phyloP scores from a whole-genome alignment of 108 stramenopile species.

The Nitzschia sp. region DNA sequence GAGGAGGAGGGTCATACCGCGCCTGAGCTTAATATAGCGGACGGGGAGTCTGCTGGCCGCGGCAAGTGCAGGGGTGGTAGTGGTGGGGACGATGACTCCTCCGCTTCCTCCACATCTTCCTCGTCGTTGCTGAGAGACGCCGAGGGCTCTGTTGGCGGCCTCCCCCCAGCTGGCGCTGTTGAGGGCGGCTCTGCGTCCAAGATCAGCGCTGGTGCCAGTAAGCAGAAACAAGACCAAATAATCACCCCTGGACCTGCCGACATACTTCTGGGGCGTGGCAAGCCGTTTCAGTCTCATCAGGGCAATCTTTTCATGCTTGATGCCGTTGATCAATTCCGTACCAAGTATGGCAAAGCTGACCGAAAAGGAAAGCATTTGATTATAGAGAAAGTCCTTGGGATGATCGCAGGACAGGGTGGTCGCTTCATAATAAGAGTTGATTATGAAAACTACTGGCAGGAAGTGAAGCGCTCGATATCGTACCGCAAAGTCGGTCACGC shows the following conservation, averaged over 20 bases:
- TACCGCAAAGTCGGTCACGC: conserved; percentile 38
- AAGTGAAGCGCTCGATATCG: conserved; percentile 24
- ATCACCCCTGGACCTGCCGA: conserved; percentile 1
- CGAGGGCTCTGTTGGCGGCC: not conserved
- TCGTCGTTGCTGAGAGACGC: not conserved
- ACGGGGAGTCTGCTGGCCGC: too few species aligned
- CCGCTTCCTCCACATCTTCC: not conserved
- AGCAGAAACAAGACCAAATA: not conserved
- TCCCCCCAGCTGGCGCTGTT: too few species aligned
- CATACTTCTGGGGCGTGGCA: conserved; percentile 23
- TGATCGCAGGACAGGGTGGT: conserved; percentile 21
- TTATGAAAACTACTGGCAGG: conserved; percentile 27
- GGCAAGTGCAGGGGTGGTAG: not conserved
- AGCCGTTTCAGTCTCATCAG: conserved; percentile 21
- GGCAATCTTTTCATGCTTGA: conserved; percentile 26
- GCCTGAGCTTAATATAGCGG: too few species aligned
- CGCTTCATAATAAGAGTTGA: conserved; percentile 28
- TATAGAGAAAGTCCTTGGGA: conserved; percentile 27
- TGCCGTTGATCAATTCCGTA: conserved; percentile 19
- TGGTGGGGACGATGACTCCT: not conserved
- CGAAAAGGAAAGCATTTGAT: conserved; percentile 31
- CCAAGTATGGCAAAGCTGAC: conserved; percentile 12
- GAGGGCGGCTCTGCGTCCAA: too few species aligned
- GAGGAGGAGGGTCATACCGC: too few species aligned
- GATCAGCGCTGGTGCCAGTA: too few species aligned